Conservation (phyloP, 148 eudicot species). For the Linanthus parryae region DNA sequence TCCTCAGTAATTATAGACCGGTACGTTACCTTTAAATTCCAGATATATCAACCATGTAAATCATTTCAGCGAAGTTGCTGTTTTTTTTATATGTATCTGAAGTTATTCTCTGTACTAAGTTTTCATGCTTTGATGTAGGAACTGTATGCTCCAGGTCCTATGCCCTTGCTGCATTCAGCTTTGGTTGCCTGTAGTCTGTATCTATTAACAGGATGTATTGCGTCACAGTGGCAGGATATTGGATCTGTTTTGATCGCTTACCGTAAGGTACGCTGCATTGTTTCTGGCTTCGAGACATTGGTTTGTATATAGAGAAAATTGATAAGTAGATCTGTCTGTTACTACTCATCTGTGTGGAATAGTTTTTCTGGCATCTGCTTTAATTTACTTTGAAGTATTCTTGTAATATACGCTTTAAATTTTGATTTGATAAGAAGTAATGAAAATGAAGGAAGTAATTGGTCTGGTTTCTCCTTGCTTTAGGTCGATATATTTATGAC, state of each 20-base stretch:
- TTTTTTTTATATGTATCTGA: not conserved
- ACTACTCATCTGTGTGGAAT: not conserved
- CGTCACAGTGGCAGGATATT: slow-evolving; percentile 84
- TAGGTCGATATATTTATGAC: slow-evolving; percentile 84
- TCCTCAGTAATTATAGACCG: slow-evolving; percentile 52
- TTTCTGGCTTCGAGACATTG: not conserved
- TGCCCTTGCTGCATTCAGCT: slow-evolving; percentile 58
- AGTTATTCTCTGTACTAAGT: slow-evolving; percentile 15
- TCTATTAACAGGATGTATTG: slow-evolving; percentile 63
- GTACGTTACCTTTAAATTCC: slow-evolving; percentile 34
- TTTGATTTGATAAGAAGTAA: no score
- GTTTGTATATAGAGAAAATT: no score
- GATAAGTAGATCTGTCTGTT: no score
- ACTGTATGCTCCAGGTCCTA: slow-evolving; percentile 26
- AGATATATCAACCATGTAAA: no score
- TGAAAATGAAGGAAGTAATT: slow-evolving; percentile 1
- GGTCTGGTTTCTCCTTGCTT: slow-evolving; percentile 16
- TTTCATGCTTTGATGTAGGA: slow-evolving; percentile 41
- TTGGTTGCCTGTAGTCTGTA: slow-evolving; percentile 71
- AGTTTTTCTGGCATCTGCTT: not conserved
- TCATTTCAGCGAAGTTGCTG: no score
- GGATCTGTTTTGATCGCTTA: slow-evolving; percentile 59
- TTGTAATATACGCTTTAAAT: no score
- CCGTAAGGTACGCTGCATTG: slow-evolving; percentile 49
- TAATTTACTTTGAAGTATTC: not conserved